A percentile compares a stretch with the other conserved stretches of the same genome.
phyloP scores from a whole-genome alignment of 192 early-diverging fungal genomes.

The Diversispora epigaea region DNA sequence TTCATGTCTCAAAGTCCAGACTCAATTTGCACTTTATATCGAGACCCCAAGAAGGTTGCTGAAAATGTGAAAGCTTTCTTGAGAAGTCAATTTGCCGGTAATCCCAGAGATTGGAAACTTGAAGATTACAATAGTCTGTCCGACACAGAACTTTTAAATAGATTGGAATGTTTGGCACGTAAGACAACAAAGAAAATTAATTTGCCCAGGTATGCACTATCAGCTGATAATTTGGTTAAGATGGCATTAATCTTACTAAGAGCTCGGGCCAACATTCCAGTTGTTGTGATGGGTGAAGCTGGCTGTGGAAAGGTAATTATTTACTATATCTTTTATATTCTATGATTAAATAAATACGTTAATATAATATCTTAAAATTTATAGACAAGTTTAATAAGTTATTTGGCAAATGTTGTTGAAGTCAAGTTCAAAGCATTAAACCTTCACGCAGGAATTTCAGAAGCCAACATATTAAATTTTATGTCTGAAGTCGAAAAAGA shows the following conservation, averaged over 20 bases:
- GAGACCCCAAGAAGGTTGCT: conserved; percentile 2
- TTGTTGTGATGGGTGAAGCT: conserved; percentile 26
- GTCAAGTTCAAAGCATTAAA: conserved; percentile 1
- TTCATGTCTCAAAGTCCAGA: conserved; percentile 27
- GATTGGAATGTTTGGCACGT: conserved; percentile 22
- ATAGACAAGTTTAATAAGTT: conserved; percentile 32
- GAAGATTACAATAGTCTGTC: conserved; percentile 19
- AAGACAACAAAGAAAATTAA: not conserved
- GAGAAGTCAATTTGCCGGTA: conserved; percentile 11
- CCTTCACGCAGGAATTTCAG: conserved; percentile 26
- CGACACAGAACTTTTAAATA: not conserved
- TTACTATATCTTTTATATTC: no score
- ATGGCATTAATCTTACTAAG: conserved; percentile 29
- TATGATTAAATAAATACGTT: no score
- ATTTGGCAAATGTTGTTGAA: conserved; percentile 19
- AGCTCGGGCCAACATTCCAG: conserved; percentile 27
- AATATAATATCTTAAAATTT: not conserved
- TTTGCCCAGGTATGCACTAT: conserved; percentile 12
- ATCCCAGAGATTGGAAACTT: not conserved
- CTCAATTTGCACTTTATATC: conserved; percentile 26
- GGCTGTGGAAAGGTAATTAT: conserved; percentile 27
- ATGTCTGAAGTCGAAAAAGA: not conserved
- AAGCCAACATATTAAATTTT: not conserved
- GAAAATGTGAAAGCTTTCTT: conserved; percentile 22
- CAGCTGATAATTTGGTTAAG: conserved; percentile 28